Conservation (phyloP, 2,329 filamentous ascomycete genomes). For the Fusarium subglutinans region DNA sequence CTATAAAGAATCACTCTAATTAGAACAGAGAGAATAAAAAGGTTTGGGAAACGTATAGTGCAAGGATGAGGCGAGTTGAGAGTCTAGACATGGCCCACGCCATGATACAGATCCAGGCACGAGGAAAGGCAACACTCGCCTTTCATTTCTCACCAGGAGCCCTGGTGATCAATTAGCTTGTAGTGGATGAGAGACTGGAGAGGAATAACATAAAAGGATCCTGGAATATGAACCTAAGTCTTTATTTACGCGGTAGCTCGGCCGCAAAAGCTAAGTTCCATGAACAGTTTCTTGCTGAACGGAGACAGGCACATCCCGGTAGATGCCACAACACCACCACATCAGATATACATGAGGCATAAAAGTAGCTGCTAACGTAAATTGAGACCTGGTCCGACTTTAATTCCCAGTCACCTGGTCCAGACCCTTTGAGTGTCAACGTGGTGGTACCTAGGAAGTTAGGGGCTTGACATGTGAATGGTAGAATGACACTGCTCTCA, state of each 20-base stretch:
- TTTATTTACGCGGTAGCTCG: accelerated
- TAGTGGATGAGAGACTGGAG: accelerated
- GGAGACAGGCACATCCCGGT: not conserved
- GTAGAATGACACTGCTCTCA: not conserved
- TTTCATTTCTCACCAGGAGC: not conserved
- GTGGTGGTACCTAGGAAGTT: accelerated
- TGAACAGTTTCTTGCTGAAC: not conserved
- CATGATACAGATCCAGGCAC: not conserved
- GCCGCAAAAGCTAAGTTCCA: not conserved
- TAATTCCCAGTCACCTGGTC: accelerated
- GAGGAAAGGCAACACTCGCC: not conserved
- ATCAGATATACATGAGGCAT: not conserved
- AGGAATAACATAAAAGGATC: too few relatives aligned
- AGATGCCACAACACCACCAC: not conserved
- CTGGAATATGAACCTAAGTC: accelerated
- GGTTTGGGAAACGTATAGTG: accelerated
- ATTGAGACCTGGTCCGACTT: not conserved
- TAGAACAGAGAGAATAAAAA: not conserved
- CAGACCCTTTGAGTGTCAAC: not conserved
- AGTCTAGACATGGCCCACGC: not conserved
- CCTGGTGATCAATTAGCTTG: accelerated
- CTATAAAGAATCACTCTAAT: too few relatives aligned
- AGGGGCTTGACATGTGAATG: not conserved
- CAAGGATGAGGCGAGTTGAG: not conserved
- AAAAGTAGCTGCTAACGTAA: accelerated